A percentile compares a stretch with the other conserved stretches of the same genome.
phyloP scores from a whole-genome alignment of 495 filamentous ascomycete species.

The Trichoderma virens region DNA sequence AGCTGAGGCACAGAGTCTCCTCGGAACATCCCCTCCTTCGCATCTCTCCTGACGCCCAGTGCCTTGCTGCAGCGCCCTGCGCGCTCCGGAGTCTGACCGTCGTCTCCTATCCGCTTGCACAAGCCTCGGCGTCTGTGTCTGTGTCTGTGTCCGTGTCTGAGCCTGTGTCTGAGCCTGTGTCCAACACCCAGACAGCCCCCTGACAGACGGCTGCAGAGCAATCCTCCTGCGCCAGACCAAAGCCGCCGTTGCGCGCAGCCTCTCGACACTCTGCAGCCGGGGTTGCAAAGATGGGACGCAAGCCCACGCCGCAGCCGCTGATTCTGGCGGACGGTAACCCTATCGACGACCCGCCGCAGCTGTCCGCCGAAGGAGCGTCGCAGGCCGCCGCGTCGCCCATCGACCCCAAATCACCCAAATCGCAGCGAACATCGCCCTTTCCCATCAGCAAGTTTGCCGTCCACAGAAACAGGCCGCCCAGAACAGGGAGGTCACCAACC shows the following conservation, averaged over 20 bases:
- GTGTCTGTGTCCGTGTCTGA: too few species aligned
- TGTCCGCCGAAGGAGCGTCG: neutral
- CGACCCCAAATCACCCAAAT: neutral
- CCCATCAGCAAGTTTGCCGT: slow-evolving; percentile 7
- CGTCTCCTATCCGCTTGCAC: neutral
- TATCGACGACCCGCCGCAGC: neutral
- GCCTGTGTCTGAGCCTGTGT: too few species aligned
- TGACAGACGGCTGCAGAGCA: neutral
- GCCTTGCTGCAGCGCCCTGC: slow-evolving; percentile 1
- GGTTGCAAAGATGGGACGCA: slow-evolving; percentile 10
- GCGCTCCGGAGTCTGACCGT: slow-evolving; percentile 3
- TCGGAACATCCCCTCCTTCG: neutral
- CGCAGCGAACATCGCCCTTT: slow-evolving; percentile 1
- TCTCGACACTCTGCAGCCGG: neutral
- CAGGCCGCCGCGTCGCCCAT: neutral
- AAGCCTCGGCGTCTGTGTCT: too few species aligned
- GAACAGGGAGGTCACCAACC: slow-evolving; percentile 1
- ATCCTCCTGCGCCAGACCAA: neutral
- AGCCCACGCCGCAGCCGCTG: slow-evolving; percentile 10
- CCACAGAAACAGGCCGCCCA: neutral
- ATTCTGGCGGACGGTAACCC: slow-evolving; percentile 3
- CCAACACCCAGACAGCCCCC: neutral
- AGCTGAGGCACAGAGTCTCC: slow-evolving; percentile 2
- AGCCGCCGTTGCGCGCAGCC: neutral
- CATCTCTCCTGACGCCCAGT: neutral